Evolutionary conservation across 352 stramenopile species (phyloP).

Genomic region (Globisporangium sylvaticum): DNA sequence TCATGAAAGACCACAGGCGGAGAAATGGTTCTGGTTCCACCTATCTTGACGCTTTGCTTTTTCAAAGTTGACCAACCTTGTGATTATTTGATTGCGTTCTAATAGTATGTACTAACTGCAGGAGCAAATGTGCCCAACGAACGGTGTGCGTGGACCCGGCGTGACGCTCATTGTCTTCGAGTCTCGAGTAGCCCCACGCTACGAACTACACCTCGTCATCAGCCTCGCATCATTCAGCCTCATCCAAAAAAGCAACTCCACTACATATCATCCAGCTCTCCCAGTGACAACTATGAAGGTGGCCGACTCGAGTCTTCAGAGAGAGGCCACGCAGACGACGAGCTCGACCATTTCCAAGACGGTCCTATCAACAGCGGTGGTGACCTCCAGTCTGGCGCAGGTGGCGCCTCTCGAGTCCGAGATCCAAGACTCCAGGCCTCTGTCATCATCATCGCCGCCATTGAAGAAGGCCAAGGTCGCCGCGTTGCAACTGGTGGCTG

Average conservation of each 20-base stretch:
- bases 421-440: background rate
- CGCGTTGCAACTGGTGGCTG: background rate
- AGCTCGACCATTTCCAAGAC: background rate
- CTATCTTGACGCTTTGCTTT: background rate
- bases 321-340: background rate
- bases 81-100: background rate
- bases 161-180: background rate
- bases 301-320: background rate
- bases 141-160: background rate
- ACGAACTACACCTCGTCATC: background rate
- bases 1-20: background rate
- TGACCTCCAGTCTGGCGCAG: background rate
- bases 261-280: too few relatives aligned
- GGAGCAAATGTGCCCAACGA: background rate
- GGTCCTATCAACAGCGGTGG: background rate
- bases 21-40: background rate
- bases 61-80: background rate
- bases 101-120: background rate
- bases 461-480: background rate
- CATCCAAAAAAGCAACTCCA: background rate
- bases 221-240: background rate
- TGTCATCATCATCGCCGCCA: background rate
- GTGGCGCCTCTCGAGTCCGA: background rate
- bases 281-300: background rate
- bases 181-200: background rate